Conservation (phyloP, 2,329 filamentous ascomycete species). For the Rhexocercosporidium sp. region DNA sequence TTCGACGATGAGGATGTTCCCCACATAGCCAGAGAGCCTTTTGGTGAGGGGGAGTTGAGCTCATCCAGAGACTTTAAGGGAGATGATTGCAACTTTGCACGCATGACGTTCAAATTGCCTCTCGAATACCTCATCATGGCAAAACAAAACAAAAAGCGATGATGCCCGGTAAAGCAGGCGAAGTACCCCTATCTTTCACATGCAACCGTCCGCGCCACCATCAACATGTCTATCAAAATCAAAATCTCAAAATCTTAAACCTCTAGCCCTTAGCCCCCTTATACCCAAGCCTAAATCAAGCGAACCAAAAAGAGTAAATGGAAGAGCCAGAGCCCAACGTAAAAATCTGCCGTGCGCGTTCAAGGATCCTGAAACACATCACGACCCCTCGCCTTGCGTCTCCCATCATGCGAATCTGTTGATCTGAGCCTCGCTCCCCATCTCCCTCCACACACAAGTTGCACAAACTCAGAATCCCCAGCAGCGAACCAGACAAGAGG, state of each 20-base stretch:
- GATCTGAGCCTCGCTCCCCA: neutral
- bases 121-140: neutral
- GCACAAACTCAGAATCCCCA: no score
- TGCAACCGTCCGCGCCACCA: neutral
- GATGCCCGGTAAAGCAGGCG: neutral
- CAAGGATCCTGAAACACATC: constrained; percentile 11
- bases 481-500: no score
- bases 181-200: neutral
- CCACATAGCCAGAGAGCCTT: no score
- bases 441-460: no score
- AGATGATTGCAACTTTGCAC: neutral
- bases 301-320: neutral
- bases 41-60: no score
- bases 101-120: neutral
- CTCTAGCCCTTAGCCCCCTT: neutral
- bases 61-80: neutral
- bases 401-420: neutral
- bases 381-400: neutral
- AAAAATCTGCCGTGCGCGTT: neutral
- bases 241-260: constrained; percentile 1
- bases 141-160: neutral
- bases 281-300: neutral
- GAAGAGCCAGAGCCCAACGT: no score
- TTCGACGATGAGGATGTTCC: no score
- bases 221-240: neutral